Evolutionary conservation across 352 stramenopile species (phyloP), one percentile per base, ranked within the genome.

Genomic region (Blastocystis hominis): DNA sequence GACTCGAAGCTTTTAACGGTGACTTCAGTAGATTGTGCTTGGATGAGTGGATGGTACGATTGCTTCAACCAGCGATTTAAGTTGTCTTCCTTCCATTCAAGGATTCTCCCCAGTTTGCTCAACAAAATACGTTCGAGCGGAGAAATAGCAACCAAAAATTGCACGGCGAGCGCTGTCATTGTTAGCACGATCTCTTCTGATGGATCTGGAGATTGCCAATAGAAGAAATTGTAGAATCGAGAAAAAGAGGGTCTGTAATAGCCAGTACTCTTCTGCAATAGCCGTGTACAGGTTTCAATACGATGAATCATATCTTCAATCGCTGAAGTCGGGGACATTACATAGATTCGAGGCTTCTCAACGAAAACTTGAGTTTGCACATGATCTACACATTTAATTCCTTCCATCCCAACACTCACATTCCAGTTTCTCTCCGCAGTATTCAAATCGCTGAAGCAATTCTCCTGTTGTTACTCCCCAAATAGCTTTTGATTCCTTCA

Each of bases 141-240:
- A 3, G 50, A 59, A 13, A 59, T n/a, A 59, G 50, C 10, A 59
- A 20, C n/a, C 1, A 20, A 13, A 59, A n/a, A 59, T 20, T 59
- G 50, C 2, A 59, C 13, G 13, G 50, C 13, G n/a, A 20, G 13
- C 0, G 10, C 50, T 59, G 0, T 20, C 10, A 59, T n/a, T 13
- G 13, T 59, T 3, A 59, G 10, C 13, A 59, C n/a, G 10, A 20
- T 59, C n/a, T 59, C 50, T n/a, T 20, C 50, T 59, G 13, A 13
- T 2, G 66, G 66, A 5, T 77, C 50, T 38, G 13, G 36, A 10
- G 66, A 40, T n/a, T 47, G 17, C 66, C 66, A 77, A 46, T 56
- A 77, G 36, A 77, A 77, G 36, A 55, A 77, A 17, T 77, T 38
- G 50, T 77, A 77, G 34, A 77, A 77, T 4, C 20, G 50, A 56